Base-by-base conservation (phyloP, 495 filamentous ascomycete genomes). In the Cercophora newfieldiana region DNA sequence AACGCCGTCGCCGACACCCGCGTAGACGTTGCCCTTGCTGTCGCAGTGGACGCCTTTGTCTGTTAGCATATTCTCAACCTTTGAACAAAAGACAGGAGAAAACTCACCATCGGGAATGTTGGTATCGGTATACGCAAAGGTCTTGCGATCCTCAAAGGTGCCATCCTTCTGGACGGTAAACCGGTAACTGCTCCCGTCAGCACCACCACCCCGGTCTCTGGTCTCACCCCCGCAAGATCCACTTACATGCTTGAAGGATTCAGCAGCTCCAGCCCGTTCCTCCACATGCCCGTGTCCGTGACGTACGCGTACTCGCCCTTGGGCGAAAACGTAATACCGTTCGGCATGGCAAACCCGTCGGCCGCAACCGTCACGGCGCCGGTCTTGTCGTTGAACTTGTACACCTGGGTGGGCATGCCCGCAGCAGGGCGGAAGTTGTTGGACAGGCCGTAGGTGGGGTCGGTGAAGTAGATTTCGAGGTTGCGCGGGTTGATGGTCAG, bases 381-480 rank as follows among this genome's bases (percentile, higher is more conserved):
- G 0, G 77, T 83, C 7, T 66, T 64, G 7, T 81, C 77, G 59
- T 82, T 75, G 54, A 78, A 86, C 16, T 85, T 78, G 70, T 86
- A 89, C 5, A 89, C 85, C 65, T 88, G 86, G 31, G 74, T 80
- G 14, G 80, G 85, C 2, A 90, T 65, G 0, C 77, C 77, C 0
- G 85, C 86, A 0, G 61, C 59, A 0, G 81, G 84, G 16, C 86
- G 78, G 74, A 85, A 88, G 5, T 85, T 68, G 81, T 65, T 89
- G 83, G 33, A 86, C 78, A 78, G 78, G 8, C 86, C 87, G 65
- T 89, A 90, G n/a, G 77, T 79, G 1, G 86, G 85, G 70, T 90
- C 87, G 1, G 86, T 90, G 64, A 89, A 89, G 78, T 87, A 90
- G 30, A 90, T 75, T 18, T 82, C 79, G 5, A 82, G 81, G 68